Evolutionary conservation across 2,329 filamentous ascomycete species (phyloP).

Genomic region (Dactylellina cionopaga): DNA sequence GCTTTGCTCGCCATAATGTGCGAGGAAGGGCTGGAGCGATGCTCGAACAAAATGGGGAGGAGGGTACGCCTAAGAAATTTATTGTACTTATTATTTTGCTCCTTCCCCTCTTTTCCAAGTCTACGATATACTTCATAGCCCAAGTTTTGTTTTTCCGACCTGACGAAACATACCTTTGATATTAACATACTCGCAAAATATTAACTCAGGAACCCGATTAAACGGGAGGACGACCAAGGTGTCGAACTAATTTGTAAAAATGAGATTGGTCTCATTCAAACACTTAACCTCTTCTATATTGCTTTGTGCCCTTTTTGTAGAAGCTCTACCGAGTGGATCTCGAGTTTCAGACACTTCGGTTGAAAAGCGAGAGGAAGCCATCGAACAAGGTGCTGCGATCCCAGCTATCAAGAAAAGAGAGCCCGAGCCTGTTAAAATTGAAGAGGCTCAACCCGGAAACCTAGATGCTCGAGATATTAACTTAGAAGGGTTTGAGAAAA

Average conservation of each 20-base stretch:
- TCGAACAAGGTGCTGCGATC: no score
- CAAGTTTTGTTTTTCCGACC: no score
- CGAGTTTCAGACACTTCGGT: background rate
- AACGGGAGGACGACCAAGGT: background rate
- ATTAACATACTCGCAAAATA: background rate
- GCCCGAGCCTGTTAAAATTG: background rate
- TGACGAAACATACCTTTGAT: background rate
- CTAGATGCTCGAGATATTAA: background rate
- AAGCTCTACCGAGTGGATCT: conserved; percentile 20
- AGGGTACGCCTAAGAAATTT: no score
- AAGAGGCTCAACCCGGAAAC: no score
- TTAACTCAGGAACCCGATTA: background rate
- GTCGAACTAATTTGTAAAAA: background rate
- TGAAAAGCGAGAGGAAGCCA: background rate
- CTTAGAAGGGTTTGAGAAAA: no score
- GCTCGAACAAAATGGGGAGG: no score
- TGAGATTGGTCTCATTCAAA: conserved; percentile 17
- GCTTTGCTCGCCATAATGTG: no score
- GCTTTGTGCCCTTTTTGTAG: background rate
- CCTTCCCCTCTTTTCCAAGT: no score
- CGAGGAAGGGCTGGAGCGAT: no score
- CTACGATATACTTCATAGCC: no score
- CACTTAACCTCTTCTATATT: background rate
- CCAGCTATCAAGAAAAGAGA: no score
- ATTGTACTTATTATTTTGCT: no score